Evolutionary conservation across 345 rosid species (phyloP), one percentile per base, ranked within the genome.

Genomic region (Syzygium oleosum): DNA sequence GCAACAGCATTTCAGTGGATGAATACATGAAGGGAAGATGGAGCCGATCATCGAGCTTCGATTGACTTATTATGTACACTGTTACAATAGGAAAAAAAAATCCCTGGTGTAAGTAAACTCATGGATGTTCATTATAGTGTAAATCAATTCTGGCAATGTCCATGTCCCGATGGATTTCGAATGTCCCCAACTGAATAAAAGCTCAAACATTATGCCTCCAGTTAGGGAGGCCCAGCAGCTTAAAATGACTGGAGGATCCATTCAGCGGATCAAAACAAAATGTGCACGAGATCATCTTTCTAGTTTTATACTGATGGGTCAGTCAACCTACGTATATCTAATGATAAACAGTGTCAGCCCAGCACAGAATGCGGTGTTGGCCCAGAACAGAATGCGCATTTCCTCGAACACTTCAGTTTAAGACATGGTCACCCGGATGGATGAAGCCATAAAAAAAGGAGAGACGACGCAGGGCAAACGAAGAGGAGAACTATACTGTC

Each of bases 41-140:
- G 96, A 96, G 95, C 92, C 90, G 93, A 54, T 92, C 96, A 29
- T 93, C 95, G 34, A 95, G 96, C 92, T 94, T 92, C 88, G 87
- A 91, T 51, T 94, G 92, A 73, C 46, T 34, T 17, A 19, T 5
- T 7, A 84, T n/a, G 51, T 52, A 51, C 58, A n/a, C 17, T 51
- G 11, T n/a, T 46, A 52, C 43, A 1, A 19, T 46, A 68, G 46
- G 46, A 10, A 73, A 73, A 17, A 34, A 34, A 34, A 73, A 34
- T 73, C 80, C 49, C 49, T 5, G 80, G 21, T 73, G 80, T 34
- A 73, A 73, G 49, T 38, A 73, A 9, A 34, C 46, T 34, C 80
- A 9, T 17, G 38, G 80, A 34, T 19, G 80, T 17, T 34, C 80
- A 68, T 41, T 10, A 34, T 19, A 73, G 80, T 1, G 13, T 34